phyloP scores from a whole-genome alignment of 176 grass and related monocot genomes.

The Melocanna baccifera region DNA sequence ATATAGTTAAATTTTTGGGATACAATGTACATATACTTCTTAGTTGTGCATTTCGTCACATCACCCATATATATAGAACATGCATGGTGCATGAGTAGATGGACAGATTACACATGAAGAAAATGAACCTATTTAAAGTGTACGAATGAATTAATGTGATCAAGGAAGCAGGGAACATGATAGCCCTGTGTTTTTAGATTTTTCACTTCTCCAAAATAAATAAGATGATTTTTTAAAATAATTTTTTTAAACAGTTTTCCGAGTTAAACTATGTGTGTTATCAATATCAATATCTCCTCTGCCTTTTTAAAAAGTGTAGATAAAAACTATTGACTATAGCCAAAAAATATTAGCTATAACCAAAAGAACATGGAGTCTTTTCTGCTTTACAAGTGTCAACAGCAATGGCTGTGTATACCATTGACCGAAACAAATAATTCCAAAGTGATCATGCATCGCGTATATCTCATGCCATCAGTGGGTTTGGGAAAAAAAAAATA shows the following conservation, averaged over 20 bases:
- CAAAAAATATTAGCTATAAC: too few relatives aligned
- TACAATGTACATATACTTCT: background rate
- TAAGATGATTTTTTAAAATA: too few relatives aligned
- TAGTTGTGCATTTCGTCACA: background rate
- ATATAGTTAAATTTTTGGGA: background rate
- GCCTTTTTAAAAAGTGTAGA: too few relatives aligned
- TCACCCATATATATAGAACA: background rate
- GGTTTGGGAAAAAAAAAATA: background rate
- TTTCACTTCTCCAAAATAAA: too few relatives aligned
- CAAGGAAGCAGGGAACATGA: too few relatives aligned
- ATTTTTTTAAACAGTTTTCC: rapidly evolving
- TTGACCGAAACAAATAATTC: background rate
- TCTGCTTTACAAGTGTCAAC: background rate
- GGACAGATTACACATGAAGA: background rate
- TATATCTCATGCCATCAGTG: background rate
- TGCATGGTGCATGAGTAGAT: background rate
- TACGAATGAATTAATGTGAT: background rate
- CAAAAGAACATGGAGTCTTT: background rate
- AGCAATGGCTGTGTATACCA: background rate
- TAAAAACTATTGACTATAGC: too few relatives aligned
- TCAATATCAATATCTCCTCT: rapidly evolving
- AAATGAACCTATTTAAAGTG: background rate
- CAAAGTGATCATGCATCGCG: background rate
- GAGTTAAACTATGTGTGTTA: too few relatives aligned
- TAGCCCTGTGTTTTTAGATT: too few relatives aligned